A percentile compares a stretch with the other conserved stretches of the same genome.
These are phyloP conservation scores for Termitomyces sp. DNA, from an alignment of 768 basidiomycete genomes.

Conservation along the genomic window DNA sequence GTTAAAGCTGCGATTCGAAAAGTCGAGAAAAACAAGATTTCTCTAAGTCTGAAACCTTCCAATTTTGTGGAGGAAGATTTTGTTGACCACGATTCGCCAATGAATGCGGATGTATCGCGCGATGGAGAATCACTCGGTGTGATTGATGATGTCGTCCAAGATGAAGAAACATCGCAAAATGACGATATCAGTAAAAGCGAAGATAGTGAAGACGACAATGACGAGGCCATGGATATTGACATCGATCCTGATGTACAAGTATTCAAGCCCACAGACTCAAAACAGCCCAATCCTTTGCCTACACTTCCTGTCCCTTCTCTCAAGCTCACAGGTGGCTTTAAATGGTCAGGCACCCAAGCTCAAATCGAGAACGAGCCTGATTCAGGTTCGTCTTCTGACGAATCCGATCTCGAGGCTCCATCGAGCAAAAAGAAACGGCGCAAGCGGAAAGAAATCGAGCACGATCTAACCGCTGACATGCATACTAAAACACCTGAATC, in stretches of 20 bases:
- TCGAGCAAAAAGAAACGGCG: constrained; percentile 61
- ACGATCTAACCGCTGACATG: constrained; percentile 84
- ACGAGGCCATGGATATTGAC: constrained; percentile 43
- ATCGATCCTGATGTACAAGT: constrained; percentile 28
- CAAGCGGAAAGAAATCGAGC: constrained; percentile 68
- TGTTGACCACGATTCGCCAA: constrained; percentile 29
- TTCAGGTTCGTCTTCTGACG: constrained; percentile 41
- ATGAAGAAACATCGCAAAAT: constrained; percentile 19
- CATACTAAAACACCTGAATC: constrained; percentile 85
- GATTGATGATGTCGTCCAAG: constrained; percentile 21
- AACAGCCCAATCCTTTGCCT: constrained; percentile 4
- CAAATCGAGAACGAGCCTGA: constrained; percentile 35
- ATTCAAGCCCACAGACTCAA: constrained; percentile 12
- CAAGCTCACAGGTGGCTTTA: constrained; percentile 59
- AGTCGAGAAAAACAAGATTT: constrained; percentile 74
- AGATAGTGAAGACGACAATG: constrained; percentile 24
- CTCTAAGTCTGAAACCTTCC: constrained; percentile 88
- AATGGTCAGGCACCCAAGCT: constrained; percentile 54
- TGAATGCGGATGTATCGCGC: constrained; percentile 19
- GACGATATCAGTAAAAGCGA: constrained; percentile 16
- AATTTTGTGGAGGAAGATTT: constrained; percentile 73
- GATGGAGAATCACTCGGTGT: not conserved
- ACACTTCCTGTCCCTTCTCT: constrained; percentile 34
- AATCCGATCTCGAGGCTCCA: constrained; percentile 42
- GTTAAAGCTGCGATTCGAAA: constrained; percentile 76